Conservation (phyloP, 2,329 filamentous ascomycete genomes). For the Fusarium musae region DNA sequence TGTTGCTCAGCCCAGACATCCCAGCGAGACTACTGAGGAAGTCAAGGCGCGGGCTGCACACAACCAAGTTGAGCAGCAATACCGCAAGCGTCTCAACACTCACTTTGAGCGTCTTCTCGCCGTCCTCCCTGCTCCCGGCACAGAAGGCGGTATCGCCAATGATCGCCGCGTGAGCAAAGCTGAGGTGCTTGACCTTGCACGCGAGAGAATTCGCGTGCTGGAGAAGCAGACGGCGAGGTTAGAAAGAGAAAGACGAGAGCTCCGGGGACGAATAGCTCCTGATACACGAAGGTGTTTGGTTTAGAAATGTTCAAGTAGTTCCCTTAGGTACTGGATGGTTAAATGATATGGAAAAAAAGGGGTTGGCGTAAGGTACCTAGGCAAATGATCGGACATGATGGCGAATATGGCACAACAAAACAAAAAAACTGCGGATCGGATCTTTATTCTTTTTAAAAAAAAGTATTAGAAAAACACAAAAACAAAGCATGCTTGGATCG, state of each 20-base stretch:
- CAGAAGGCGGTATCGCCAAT: slow-evolving; percentile 45
- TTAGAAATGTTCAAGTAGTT: slow-evolving; percentile 4
- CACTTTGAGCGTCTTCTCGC: slow-evolving; percentile 58
- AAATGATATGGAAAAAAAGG: not conserved
- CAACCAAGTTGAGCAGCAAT: slow-evolving; percentile 61
- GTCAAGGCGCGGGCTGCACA: slow-evolving; percentile 49
- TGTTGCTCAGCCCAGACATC: slow-evolving; percentile 32
- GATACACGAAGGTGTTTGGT: slow-evolving; percentile 22
- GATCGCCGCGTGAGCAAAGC: slow-evolving; percentile 56
- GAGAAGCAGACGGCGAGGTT: slow-evolving; percentile 52
- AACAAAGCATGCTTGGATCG: not conserved
- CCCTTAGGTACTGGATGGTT: slow-evolving; percentile 1
- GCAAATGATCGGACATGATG: not conserved
- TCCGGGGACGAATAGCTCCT: slow-evolving; percentile 30
- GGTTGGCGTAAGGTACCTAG: not conserved
- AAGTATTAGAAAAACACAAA: not conserved
- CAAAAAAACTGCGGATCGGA: slow-evolving; percentile 8
- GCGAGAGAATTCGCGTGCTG: slow-evolving; percentile 54
- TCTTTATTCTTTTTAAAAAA: not conserved
- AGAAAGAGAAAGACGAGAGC: slow-evolving; percentile 52
- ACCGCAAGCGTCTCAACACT: slow-evolving; percentile 58
- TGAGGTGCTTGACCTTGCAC: slow-evolving; percentile 58
- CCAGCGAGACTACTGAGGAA: slow-evolving; percentile 41
- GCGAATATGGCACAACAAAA: slow-evolving; percentile 22
- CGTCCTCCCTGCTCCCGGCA: slow-evolving; percentile 50